These are phyloP conservation scores for Tubosaeta brunneosetosa DNA, from an alignment of 768 basidiomycete genomes.

Conservation along the genomic window DNA sequence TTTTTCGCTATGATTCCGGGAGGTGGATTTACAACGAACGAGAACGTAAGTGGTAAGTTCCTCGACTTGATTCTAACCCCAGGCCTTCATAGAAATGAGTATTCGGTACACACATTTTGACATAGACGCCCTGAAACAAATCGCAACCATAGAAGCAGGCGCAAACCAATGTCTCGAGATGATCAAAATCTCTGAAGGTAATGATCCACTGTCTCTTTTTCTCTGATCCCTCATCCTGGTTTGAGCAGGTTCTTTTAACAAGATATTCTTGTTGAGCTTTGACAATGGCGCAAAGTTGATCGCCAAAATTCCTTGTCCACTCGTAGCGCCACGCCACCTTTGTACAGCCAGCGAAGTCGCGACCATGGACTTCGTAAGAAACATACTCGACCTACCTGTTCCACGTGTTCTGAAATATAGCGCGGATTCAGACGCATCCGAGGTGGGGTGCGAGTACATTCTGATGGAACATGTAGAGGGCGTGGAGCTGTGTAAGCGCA, in stretches of 20 bases:
- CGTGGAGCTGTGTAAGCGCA: neutral
- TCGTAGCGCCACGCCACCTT: conserved; percentile 19
- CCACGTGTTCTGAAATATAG: neutral
- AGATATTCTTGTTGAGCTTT: conserved; percentile 13
- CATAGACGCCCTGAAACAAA: too few relatives aligned
- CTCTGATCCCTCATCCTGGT: too few relatives aligned
- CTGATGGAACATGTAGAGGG: neutral
- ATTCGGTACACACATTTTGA: too few relatives aligned
- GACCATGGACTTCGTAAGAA: neutral
- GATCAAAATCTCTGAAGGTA: too few relatives aligned
- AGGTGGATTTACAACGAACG: too few relatives aligned
- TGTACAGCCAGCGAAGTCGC: conserved; percentile 21
- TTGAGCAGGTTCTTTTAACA: conserved; percentile 8
- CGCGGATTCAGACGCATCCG: neutral
- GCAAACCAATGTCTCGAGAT: too few relatives aligned
- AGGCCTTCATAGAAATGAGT: too few relatives aligned
- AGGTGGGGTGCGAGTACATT: neutral
- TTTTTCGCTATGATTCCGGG: too few relatives aligned
- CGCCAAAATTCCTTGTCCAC: conserved; percentile 9
- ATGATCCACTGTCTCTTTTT: too few relatives aligned
- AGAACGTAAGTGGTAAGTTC: too few relatives aligned
- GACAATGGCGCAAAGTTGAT: conserved; percentile 11
- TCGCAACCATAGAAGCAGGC: too few relatives aligned
- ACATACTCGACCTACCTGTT: neutral
- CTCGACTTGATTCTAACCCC: too few relatives aligned